Evolutionary conservation across 805 yeast genomes (phyloP).

Genomic region (Pichia exigua): DNA sequence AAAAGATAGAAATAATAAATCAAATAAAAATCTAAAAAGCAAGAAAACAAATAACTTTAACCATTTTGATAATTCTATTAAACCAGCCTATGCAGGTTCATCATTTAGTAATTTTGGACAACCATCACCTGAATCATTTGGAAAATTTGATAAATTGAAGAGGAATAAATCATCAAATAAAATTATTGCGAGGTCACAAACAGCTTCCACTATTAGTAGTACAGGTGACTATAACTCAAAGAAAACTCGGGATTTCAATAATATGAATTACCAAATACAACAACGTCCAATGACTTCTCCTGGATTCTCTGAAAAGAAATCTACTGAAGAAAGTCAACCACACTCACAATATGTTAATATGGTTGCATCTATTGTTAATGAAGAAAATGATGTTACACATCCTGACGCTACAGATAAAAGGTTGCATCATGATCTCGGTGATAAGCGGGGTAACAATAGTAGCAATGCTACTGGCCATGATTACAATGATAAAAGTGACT

Average conservation of each 20-base stretch:
- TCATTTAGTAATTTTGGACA: constrained; percentile 11
- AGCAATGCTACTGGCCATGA: not conserved
- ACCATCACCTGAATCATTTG: constrained; percentile 8
- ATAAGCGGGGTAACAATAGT: not conserved
- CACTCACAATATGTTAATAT: constrained; percentile 11
- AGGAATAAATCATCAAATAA: constrained; percentile 2
- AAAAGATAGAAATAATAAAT: not conserved
- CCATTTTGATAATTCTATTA: not conserved
- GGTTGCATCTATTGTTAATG: constrained; percentile 12
- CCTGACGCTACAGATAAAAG: not conserved
- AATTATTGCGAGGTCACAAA: not conserved
- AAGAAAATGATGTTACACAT: not conserved
- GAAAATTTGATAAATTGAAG: constrained; percentile 9
- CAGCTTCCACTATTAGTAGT: not conserved
- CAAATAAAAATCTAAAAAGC: not conserved
- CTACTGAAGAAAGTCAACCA: not conserved
- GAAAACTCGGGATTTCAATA: not conserved
- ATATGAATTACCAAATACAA: not conserved
- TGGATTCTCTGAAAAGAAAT: not conserved
- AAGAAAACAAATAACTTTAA: not conserved
- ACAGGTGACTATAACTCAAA: not conserved
- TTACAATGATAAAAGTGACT: not conserved
- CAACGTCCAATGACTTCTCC: constrained; percentile 7
- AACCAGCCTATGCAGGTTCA: constrained; percentile 12
- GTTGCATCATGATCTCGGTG: not conserved